phyloP scores from a whole-genome alignment of 148 eudicot species.

The Mesembryanthemum crystallinum region DNA sequence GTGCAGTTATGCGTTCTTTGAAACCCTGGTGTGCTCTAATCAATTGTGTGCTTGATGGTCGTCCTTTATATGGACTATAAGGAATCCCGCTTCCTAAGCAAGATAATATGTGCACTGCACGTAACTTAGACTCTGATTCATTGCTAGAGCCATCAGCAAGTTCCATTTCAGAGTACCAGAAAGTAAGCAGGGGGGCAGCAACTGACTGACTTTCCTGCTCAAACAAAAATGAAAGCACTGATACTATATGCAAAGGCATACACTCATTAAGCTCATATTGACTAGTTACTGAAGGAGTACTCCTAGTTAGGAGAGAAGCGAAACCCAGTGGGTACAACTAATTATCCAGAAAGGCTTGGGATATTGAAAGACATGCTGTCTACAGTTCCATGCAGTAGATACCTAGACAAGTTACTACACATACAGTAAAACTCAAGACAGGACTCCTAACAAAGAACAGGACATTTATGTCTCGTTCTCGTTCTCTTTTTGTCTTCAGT shows the following conservation, averaged over 20 bases:
- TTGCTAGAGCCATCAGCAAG: constrained; percentile 34
- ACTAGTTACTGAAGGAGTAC: background rate
- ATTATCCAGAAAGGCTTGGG: background rate
- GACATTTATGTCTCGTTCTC: background rate
- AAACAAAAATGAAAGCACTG: constrained; percentile 10
- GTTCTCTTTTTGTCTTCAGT: no score
- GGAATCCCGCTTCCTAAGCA: constrained; percentile 76
- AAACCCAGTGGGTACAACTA: background rate
- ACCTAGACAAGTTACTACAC: background rate
- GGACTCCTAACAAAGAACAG: no score
- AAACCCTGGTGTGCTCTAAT: constrained; percentile 94
- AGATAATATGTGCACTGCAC: constrained; percentile 71
- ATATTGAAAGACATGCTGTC: background rate
- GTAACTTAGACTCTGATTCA: constrained; percentile 51
- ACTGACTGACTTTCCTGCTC: constrained; percentile 55
- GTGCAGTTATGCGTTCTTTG: constrained; percentile 52
- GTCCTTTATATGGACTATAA: constrained; percentile 66
- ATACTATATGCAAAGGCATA: constrained; percentile 2
- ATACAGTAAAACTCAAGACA: background rate
- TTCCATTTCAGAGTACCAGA: constrained; percentile 91
- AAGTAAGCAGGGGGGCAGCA: constrained; percentile 55
- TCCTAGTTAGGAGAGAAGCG: background rate
- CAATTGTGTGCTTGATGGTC: constrained; percentile 63
- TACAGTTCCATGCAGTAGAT: background rate
- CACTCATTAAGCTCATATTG: background rate